These are phyloP conservation scores for Monascus purpureus DNA, from an alignment of 495 filamentous ascomycete genomes.

Conservation along the genomic window DNA sequence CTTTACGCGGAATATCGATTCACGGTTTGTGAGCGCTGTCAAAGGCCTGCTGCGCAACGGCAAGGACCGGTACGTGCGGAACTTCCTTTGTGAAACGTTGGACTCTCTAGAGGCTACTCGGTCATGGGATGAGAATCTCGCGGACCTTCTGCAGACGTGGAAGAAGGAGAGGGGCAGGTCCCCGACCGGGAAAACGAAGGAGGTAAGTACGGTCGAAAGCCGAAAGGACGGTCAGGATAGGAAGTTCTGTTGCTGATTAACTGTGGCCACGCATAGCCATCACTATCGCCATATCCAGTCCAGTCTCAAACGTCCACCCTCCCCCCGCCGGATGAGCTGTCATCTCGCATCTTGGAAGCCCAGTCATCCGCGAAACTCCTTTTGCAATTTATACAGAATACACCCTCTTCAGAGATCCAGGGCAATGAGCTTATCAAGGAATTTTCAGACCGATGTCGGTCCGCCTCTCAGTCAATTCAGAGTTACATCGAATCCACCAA, in stretches of 20 bases:
- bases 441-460: conserved; percentile 76
- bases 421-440: conserved; percentile 79
- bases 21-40: conserved; percentile 59
- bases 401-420: conserved; percentile 60
- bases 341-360: conserved; percentile 76
- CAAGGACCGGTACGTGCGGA: conserved; percentile 60
- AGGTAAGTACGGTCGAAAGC: not conserved
- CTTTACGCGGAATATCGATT: conserved; percentile 77
- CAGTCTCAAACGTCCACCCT: conserved; percentile 26
- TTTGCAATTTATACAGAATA: conserved; percentile 73
- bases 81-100: conserved; percentile 76
- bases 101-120: conserved; percentile 57
- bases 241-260: no score
- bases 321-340: conserved; percentile 67
- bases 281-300: not conserved
- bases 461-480: conserved; percentile 65
- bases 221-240: no score
- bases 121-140: conserved; percentile 56
- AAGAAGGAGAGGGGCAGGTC: conserved; percentile 57
- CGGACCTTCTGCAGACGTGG: conserved; percentile 67
- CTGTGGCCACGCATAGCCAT: no score
- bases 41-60: conserved; percentile 64
- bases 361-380: conserved; percentile 81
- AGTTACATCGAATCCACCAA: conserved; percentile 66
- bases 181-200: conserved; percentile 6